Evolutionary conservation across 495 filamentous ascomycete genomes (phyloP).

Genomic region (Annulohypoxylon stygium): DNA sequence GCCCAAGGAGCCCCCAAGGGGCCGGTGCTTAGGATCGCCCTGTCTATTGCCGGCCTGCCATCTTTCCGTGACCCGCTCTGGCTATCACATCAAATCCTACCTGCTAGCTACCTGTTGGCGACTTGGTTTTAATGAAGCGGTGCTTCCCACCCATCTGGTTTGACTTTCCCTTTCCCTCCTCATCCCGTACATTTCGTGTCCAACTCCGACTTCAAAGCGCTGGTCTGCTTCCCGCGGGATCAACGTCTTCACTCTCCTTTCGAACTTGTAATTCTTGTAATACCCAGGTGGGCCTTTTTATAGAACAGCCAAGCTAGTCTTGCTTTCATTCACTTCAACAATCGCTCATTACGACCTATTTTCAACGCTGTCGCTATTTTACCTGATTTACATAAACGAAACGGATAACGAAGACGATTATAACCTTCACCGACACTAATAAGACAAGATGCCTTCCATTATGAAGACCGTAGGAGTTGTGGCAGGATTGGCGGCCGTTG

Average conservation of each 20-base stretch:
- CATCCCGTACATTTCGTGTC: conserved; percentile 55
- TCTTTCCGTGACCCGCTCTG: conserved; percentile 51
- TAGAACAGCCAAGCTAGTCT: conserved; percentile 63
- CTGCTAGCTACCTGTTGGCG: conserved; percentile 25
- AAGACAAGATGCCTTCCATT: conserved; percentile 61
- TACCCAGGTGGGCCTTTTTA: conserved; percentile 56
- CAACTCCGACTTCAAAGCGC: conserved; percentile 62
- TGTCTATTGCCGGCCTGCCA: conserved; percentile 45
- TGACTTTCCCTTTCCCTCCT: conserved; percentile 47
- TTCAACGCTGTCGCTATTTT: conserved; percentile 34
- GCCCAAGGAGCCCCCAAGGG: conserved; percentile 36
- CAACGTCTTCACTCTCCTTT: conserved; percentile 60
- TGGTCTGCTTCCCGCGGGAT: conserved; percentile 66
- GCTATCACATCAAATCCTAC: conserved; percentile 38
- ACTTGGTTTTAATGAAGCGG: conserved; percentile 49
- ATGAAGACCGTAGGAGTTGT: conserved; percentile 57
- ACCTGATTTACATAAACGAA: conserved; percentile 42
- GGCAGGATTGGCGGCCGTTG: conserved; percentile 60
- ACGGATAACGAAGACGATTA: conserved; percentile 34
- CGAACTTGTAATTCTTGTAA: conserved; percentile 59
- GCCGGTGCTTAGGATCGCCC: conserved; percentile 46
- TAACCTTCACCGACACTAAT: conserved; percentile 44
- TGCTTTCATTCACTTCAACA: conserved; percentile 49
- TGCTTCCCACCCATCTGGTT: conserved; percentile 55
- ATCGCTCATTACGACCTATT: conserved; percentile 30